phyloP scores from a whole-genome alignment of 208 protist genomes.

The Wallacemonas rigidus region DNA sequence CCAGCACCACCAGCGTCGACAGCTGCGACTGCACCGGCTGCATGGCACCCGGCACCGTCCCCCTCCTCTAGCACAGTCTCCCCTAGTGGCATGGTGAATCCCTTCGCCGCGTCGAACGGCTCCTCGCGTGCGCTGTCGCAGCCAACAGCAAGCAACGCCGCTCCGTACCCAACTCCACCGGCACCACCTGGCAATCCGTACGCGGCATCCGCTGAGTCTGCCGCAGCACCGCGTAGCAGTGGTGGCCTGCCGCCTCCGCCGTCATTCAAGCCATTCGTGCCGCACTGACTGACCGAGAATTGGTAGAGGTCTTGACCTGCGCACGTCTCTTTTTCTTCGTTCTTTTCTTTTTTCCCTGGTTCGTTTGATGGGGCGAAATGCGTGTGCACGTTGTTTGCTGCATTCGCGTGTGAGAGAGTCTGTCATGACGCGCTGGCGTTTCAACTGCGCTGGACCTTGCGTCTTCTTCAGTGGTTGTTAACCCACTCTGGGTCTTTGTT shows the following conservation, averaged over 20 bases:
- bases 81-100: not conserved
- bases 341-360: not conserved
- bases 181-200: constrained; percentile 1
- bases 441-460: no score
- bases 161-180: not conserved
- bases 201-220: not conserved
- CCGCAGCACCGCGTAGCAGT: not conserved
- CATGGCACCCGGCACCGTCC: constrained; percentile 1
- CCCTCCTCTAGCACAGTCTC: not conserved
- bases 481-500: no score
- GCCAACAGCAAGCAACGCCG: not conserved
- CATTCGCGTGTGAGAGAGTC: no score
- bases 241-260: constrained; percentile 21
- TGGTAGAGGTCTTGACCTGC: not conserved
- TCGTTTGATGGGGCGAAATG: no score
- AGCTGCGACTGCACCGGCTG: not conserved
- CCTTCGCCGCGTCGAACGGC: constrained; percentile 4
- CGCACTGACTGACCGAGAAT: not conserved
- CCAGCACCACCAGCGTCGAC: constrained; percentile 11
- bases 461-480: no score
- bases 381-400: no score
- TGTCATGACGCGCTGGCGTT: no score
- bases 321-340: constrained; percentile 1
- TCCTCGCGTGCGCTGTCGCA: not conserved
- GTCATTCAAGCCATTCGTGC: constrained; percentile 40